A percentile compares a stretch with the other conserved stretches of the same genome.
These are phyloP conservation scores for Xylariaceae sp. DNA, from an alignment of 2,329 filamentous ascomycete genomes.

Conservation along the genomic window DNA sequence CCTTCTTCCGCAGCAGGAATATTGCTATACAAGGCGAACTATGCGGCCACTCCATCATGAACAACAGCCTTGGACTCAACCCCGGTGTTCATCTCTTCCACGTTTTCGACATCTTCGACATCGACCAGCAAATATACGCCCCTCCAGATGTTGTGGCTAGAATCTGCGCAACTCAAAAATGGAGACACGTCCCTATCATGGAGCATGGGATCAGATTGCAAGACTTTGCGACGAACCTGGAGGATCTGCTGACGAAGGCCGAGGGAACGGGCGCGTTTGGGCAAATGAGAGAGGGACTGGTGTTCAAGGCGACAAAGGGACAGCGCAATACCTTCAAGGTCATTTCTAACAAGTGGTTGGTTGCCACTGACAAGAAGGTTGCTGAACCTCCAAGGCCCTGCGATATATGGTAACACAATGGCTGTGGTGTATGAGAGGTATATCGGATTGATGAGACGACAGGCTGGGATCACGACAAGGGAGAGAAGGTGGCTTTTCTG, in stretches of 20 bases:
- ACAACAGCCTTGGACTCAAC: constrained; percentile 29
- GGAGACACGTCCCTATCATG: constrained; percentile 19
- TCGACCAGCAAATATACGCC: constrained; percentile 14
- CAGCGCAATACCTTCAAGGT: constrained; percentile 26
- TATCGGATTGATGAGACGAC: too few species aligned
- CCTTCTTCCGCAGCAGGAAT: constrained; percentile 17
- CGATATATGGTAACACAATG: too few species aligned
- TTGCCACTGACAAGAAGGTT: constrained; percentile 12
- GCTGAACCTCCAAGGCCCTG: too few species aligned
- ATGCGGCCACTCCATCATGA: constrained; percentile 23
- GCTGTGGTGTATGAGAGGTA: too few species aligned
- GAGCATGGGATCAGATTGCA: not conserved
- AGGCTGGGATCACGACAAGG: too few species aligned
- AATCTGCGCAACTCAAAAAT: constrained; percentile 9
- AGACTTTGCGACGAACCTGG: constrained; percentile 14
- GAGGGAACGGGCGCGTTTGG: constrained; percentile 26
- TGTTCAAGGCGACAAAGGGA: constrained; percentile 27
- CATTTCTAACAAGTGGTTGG: constrained; percentile 32
- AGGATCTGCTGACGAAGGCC: constrained; percentile 27
- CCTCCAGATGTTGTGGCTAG: not conserved
- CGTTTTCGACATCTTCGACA: constrained; percentile 23
- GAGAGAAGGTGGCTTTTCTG: too few species aligned
- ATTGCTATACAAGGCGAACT: constrained; percentile 32
- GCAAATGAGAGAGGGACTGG: constrained; percentile 28
- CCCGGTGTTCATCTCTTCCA: constrained; percentile 22